Evolutionary conservation across 2,329 filamentous ascomycete species (phyloP).

Genomic region (Rugonectria rugulosa): DNA sequence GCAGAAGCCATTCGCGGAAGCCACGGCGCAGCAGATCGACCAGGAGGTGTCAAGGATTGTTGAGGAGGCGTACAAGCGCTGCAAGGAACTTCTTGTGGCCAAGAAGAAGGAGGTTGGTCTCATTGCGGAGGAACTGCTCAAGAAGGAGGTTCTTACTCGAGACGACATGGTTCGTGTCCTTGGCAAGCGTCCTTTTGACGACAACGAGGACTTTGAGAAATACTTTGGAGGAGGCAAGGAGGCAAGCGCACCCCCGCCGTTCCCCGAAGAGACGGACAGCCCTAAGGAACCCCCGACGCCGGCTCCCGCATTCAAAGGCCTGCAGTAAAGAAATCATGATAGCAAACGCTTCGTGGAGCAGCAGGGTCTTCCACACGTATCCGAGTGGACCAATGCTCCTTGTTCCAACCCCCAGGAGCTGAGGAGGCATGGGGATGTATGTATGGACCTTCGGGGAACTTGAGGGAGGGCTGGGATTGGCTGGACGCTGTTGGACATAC

Average conservation of each 20-base stretch:
- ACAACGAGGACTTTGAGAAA: constrained; percentile 87
- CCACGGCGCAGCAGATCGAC: constrained; percentile 92
- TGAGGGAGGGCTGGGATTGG: constrained; percentile 32
- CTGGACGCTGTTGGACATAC: constrained; percentile 21
- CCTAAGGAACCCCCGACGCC: constrained; percentile 48
- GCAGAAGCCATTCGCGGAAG: constrained; percentile 94
- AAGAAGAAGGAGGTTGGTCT: constrained; percentile 90
- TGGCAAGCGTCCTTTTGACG: constrained; percentile 83
- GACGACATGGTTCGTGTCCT: constrained; percentile 93
- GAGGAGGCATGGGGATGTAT: constrained; percentile 19
- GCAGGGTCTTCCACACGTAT: not conserved
- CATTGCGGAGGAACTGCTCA: constrained; percentile 90
- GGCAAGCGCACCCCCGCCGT: constrained; percentile 65
- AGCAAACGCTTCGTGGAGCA: not conserved
- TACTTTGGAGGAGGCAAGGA: constrained; percentile 78
- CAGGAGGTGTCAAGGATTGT: constrained; percentile 90
- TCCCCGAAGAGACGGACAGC: constrained; percentile 54
- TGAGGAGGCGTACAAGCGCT: constrained; percentile 91
- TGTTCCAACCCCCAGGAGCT: constrained; percentile 1
- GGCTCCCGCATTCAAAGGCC: constrained; percentile 48
- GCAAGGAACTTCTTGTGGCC: constrained; percentile 79
- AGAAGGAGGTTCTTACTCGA: constrained; percentile 88
- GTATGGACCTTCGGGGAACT: constrained; percentile 30
- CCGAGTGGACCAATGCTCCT: constrained; percentile 8
- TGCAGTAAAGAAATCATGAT: constrained; percentile 25